Evolutionary conservation across 228 moss, liverwort and hornwort genomes (phyloP).

Genomic region (Sphagnum fallax): DNA sequence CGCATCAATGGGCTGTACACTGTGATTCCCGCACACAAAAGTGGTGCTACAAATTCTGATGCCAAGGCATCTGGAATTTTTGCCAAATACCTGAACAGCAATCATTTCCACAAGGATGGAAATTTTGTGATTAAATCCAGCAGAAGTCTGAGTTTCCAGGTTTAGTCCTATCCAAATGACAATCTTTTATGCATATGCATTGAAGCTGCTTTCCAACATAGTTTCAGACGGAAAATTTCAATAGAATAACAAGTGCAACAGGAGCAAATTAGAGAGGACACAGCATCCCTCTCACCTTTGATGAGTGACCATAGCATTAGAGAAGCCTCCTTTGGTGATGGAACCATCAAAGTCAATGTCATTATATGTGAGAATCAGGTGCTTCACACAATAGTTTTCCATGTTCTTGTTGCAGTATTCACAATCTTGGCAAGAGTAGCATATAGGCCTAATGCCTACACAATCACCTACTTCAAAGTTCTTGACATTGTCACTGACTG

Average conservation of each 20-base stretch:
- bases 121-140: too few relatives aligned
- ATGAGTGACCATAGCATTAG: conserved; percentile 34
- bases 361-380: conserved; percentile 24
- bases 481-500: conserved; percentile 49
- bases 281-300: conserved; percentile 12
- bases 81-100: conserved; percentile 32
- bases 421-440: conserved; percentile 40
- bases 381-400: conserved; percentile 29
- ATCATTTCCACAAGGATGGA: too few relatives aligned
- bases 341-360: conserved; percentile 22
- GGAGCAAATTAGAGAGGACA: too few relatives aligned
- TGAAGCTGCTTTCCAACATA: too few relatives aligned
- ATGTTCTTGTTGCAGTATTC: conserved; percentile 20
- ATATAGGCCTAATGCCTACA: conserved; percentile 44
- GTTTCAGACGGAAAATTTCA: too few relatives aligned
- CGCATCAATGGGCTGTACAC: conserved; percentile 61
- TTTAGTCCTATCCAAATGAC: too few relatives aligned
- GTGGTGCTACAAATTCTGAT: conserved; percentile 39
- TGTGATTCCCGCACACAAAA: conserved; percentile 60
- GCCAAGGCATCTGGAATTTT: conserved; percentile 32
- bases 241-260: too few relatives aligned
- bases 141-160: too few relatives aligned
- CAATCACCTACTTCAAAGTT: conserved; percentile 48
- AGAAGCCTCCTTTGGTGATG: conserved; percentile 42
- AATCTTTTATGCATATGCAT: too few relatives aligned